Percentiles rank a stretch among this genome's conserved stretches.
Evolutionary conservation across 2,329 filamentous ascomycete species (phyloP).

Genomic region (Penicillium sp.): DNA sequence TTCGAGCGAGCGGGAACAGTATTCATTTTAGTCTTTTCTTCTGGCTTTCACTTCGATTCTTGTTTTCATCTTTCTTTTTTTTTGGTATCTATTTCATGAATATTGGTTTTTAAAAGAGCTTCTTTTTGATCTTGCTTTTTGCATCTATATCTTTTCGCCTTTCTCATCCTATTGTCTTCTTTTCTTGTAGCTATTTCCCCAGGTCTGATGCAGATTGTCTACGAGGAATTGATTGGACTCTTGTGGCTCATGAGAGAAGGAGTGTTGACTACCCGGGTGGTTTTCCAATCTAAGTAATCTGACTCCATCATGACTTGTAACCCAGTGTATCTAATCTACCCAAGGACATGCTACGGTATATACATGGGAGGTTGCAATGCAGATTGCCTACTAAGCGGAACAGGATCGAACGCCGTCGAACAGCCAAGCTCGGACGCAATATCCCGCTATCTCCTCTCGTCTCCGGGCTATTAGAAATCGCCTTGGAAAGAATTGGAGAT

Average conservation of each 20-base stretch:
- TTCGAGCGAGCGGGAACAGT: constrained; percentile 12
- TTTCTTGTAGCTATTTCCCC: background rate
- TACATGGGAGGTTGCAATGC: background rate
- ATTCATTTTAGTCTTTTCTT: constrained; percentile 10
- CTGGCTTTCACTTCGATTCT: constrained; percentile 10
- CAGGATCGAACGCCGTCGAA: background rate
- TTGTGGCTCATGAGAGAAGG: background rate
- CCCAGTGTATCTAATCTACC: background rate
- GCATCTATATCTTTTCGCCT: background rate
- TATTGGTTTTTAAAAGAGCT: constrained; percentile 15
- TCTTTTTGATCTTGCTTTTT: constrained; percentile 5
- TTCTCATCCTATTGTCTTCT: background rate
- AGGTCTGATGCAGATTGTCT: background rate
- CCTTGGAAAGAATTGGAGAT: background rate
- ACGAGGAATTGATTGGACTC: background rate
- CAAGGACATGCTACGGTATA: background rate
- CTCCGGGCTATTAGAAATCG: background rate
- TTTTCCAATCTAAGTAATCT: background rate
- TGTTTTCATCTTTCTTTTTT: constrained; percentile 9
- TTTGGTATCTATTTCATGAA: constrained; percentile 13
- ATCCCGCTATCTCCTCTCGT: background rate
- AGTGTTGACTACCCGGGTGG: background rate
- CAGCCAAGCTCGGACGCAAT: background rate
- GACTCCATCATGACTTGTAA: background rate
- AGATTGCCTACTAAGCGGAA: background rate